A percentile compares a stretch with the other conserved stretches of the same genome.
Evolutionary conservation across 176 grass and related monocot genomes (phyloP).

Genomic region (Aegilops speltoides): DNA sequence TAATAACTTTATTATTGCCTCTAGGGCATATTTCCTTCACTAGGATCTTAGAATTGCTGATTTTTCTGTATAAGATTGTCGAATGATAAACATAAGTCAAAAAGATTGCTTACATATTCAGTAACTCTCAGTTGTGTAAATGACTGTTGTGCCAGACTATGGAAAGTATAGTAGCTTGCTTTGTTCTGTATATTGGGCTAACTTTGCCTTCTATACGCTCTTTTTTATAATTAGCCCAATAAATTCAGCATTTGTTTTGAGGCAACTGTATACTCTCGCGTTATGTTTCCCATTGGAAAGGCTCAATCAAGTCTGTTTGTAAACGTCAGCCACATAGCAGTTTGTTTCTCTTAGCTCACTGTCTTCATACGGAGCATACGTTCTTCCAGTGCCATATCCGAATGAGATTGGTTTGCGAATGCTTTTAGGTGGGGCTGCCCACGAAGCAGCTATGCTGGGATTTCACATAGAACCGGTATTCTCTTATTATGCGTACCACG

Average conservation of each 20-base stretch:
- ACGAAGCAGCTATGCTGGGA: constrained; percentile 79
- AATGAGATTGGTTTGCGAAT: constrained; percentile 94
- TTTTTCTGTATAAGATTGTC: background rate
- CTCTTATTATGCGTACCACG: constrained; percentile 85
- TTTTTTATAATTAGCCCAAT: no score
- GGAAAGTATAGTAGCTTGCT: no score
- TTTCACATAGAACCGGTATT: constrained; percentile 85
- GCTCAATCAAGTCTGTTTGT: background rate
- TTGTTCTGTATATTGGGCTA: background rate
- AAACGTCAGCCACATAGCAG: constrained; percentile 28
- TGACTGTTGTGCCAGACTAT: background rate
- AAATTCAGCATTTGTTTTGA: no score
- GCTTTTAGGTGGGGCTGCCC: constrained; percentile 83
- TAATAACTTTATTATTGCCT: no score
- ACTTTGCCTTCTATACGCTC: background rate
- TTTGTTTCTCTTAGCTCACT: constrained; percentile 71
- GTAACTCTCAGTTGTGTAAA: background rate
- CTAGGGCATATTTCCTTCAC: no score
- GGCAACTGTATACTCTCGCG: background rate
- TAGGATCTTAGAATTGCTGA: background rate
- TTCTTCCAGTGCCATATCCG: constrained; percentile 86
- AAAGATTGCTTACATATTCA: background rate
- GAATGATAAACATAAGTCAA: background rate
- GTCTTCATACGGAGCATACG: constrained; percentile 88
- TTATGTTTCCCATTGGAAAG: background rate